Evolutionary conservation across 148 eudicot genomes (phyloP), one percentile per base, ranked within the genome.

Genomic region (Suaeda aralocaspica): DNA sequence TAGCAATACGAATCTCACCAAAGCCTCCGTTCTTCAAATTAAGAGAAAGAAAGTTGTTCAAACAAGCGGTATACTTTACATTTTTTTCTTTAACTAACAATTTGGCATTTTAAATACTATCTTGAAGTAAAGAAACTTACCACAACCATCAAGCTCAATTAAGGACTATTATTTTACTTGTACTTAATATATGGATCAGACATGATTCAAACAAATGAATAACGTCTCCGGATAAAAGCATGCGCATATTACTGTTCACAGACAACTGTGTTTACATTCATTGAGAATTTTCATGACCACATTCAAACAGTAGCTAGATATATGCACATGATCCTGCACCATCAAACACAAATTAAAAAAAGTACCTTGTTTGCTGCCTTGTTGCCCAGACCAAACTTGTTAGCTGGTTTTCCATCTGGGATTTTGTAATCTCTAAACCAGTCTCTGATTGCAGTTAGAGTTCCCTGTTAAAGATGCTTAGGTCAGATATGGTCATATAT

Each of bases 341-440:
- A n/a, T n/a, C n/a, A n/a, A n/a, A 1, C 46, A 44, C 2, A 44
- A 26, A 39, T 33, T 19, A 63, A 60, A 9, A 34, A 31, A 31
- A 42, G 28, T 92, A 93, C 98, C 98, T 84, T 90, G 75, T 78
- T 87, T n/a, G 89, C 98, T 66, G 96, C 84, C 77, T 88, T 85
- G 84, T 92, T 90, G 66, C 98, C 98, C 51, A 93, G 92, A 77
- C 96, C 95, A 74, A 93, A 93, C 81, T 70, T 93, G 84, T 93
- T 93, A 68, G 96, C 98, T 74, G 98, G 95, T 76, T 93, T 93
- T 64, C 98, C 98, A 77, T 93, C 98, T 42, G 98, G 98, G 67
- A 87, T 93, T 79, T 93, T 90, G 89, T 93, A 93, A 78, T 93
- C 96, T 76, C 98, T 90, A 73, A 93, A 93, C 98, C 98, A 93